Evolutionary conservation across 305 asterid genomes (phyloP).

Genomic region (Ajuga reptans): DNA sequence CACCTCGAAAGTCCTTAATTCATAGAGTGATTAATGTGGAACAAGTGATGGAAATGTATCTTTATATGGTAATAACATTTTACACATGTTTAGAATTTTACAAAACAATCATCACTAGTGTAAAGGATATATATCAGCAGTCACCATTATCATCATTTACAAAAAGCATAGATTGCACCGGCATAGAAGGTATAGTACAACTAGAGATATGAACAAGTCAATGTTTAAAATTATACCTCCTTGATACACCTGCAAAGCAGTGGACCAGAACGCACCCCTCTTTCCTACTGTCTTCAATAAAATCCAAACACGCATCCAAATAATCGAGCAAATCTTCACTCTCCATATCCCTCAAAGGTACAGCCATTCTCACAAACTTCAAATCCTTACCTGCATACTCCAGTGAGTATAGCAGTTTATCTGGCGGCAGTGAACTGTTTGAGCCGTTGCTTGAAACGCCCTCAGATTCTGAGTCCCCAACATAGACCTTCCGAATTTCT

Average conservation of each 20-base stretch:
- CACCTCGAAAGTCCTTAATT: neutral
- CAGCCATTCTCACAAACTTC: constrained; percentile 83
- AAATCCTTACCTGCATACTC: constrained; percentile 91
- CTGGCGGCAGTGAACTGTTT: constrained; percentile 51
- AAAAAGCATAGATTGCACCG: neutral
- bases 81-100: neutral
- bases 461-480: constrained; percentile 42
- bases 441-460: constrained; percentile 40
- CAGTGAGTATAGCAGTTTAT: constrained; percentile 63
- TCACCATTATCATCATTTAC: neutral
- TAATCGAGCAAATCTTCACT: constrained; percentile 72
- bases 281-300: constrained; percentile 72
- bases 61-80: neutral
- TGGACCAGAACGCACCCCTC: constrained; percentile 83
- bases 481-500: constrained; percentile 74
- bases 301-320: constrained; percentile 84
- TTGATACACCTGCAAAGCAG: constrained; percentile 97
- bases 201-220: constrained; percentile 6
- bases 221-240: constrained; percentile 51
- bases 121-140: neutral
- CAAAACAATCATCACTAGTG: neutral
- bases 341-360: constrained; percentile 90
- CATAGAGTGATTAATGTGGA: constrained; percentile 4
- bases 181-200: constrained; percentile 1
- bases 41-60: neutral